Conservation (phyloP, 129 eudicot genomes). For the Flaveria brownii region DNA sequence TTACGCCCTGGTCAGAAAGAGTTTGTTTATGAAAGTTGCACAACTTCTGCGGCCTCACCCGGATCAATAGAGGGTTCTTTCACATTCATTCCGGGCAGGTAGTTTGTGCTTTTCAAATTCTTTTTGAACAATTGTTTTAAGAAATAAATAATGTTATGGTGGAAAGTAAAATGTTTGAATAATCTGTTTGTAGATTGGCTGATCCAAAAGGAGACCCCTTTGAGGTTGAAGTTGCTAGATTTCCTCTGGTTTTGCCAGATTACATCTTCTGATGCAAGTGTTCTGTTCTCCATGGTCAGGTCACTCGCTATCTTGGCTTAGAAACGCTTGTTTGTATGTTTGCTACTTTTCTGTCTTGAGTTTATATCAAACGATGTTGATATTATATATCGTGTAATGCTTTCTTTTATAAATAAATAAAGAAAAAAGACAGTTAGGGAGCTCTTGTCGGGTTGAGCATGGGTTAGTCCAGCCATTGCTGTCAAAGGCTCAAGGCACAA, state of each 20-base stretch:
- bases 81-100: conserved; percentile 93
- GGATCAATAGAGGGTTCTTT: conserved; percentile 90
- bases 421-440: background rate
- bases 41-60: conserved; percentile 30
- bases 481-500: too few relatives aligned
- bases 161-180: background rate
- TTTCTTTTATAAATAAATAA: conserved; percentile 5
- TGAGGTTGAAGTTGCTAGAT: conserved; percentile 63
- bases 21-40: conserved; percentile 82
- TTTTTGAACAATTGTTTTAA: background rate
- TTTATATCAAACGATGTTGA: background rate
- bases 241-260: conserved; percentile 71
- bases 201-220: conserved; percentile 65
- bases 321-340: background rate
- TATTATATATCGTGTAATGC: conserved; percentile 7
- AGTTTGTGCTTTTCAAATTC: background rate
- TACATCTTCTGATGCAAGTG: conserved; percentile 66
- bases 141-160: background rate
- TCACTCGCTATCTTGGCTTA: background rate
- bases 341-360: background rate
- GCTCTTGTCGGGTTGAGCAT: background rate
- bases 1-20: conserved; percentile 66
- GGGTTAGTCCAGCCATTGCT: too few relatives aligned
- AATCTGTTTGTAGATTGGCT: conserved; percentile 48
- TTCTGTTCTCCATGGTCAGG: background rate